phyloP scores from a whole-genome alignment of 331 rosid genomes.

The Quercus tomentella region DNA sequence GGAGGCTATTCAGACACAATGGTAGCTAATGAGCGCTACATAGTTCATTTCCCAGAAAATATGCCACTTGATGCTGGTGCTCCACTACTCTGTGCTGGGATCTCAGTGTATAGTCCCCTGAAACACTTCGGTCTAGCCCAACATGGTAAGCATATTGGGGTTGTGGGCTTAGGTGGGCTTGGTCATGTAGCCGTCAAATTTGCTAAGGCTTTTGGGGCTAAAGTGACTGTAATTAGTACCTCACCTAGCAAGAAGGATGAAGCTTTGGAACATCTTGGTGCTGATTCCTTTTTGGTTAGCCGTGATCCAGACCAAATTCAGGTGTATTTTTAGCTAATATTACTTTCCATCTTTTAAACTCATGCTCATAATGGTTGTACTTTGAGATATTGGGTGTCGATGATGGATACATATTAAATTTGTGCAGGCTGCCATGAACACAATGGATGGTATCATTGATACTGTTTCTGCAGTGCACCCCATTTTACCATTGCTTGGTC shows the following conservation, averaged over 20 bases:
- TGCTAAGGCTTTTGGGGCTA: slow-evolving; percentile 25
- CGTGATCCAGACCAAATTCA: too few relatives aligned
- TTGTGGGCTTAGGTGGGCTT: slow-evolving; percentile 38
- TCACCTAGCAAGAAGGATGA: slow-evolving; percentile 33
- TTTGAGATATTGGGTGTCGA: too few relatives aligned
- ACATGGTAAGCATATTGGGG: slow-evolving; percentile 26
- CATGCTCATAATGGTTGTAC: too few relatives aligned
- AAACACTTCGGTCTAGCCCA: slow-evolving; percentile 14
- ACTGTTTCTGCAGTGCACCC: too few relatives aligned
- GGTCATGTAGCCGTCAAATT: slow-evolving; percentile 40
- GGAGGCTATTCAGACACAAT: slow-evolving; percentile 25
- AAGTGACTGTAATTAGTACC: slow-evolving; percentile 30
- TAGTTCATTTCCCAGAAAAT: background rate
- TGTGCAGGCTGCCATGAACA: too few relatives aligned
- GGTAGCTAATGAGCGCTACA: slow-evolving; percentile 20
- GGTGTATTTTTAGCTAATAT: too few relatives aligned
- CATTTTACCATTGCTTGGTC: too few relatives aligned
- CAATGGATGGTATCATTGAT: too few relatives aligned
- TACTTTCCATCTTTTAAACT: too few relatives aligned
- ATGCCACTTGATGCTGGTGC: slow-evolving; percentile 26
- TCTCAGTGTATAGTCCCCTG: slow-evolving; percentile 57
- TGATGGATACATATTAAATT: too few relatives aligned
- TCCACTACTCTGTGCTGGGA: slow-evolving; percentile 47
- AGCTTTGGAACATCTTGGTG: too few relatives aligned
- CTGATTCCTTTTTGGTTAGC: too few relatives aligned